Evolutionary conservation across 768 basidiomycete species (phyloP), one percentile per base, ranked within the genome.

Genomic region (Kwoniella pini): DNA sequence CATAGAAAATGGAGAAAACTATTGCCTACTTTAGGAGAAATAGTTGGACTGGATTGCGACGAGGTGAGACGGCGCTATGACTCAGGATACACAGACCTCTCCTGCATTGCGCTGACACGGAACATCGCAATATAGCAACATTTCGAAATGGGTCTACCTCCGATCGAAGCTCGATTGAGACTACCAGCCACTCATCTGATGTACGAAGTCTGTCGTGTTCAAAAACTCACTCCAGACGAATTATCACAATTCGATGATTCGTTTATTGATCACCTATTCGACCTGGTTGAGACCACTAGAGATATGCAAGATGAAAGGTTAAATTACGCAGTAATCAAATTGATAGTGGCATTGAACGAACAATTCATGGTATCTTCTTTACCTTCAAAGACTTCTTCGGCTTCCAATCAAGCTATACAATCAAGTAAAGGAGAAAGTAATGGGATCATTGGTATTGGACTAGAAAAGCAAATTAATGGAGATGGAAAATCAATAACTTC

Each of bases 311-410:
- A 98, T 70, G 96, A 99, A 62, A 85, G 87, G 0, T 88, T 97
- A 79, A 98, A 97, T 72, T 98, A 97, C 75, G 87, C 90, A 0
- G 87, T 97, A 36, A 94, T 99, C 77, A 94, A 94, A 75, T 82
- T 97, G 31, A 86, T 98, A 63, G 94, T 94, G 69, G 76, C 93
- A 0, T 82, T 99, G 28, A 99, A 97, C 72, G 95, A 99, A 76
- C 94, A 98, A 78, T 99, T 95, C 80, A 99, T 99, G 95, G 92
- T 97, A 4, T 87, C 90, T 0, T 85, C 86, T 3, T 73, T 92
- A 42, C 75, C 75, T 6, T 31, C 68, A 38, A 71, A 70, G 42
- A 15, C 19, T 33, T 26, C 51, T 36, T 28, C 45, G 21, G 31
- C 56, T 45, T 40, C 36, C 60, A 39, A 50, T 51, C 62, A 38